Base-by-base conservation (phyloP, 1,139 yeast species). In the Diutina sp. region DNA sequence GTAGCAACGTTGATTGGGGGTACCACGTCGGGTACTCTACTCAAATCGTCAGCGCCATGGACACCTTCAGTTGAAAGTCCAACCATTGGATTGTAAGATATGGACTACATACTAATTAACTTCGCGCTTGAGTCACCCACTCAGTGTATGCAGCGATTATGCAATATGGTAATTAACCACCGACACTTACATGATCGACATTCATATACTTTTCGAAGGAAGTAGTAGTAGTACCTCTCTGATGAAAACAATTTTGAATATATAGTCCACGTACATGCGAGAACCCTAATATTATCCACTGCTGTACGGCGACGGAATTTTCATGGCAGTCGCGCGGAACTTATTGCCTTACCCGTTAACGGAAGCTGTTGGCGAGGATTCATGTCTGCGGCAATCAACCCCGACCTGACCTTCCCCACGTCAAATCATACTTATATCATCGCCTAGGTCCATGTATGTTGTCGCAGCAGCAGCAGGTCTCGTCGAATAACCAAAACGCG, bases 1-100 rank as follows among this genome's bases (percentile, higher is more conserved):
- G 97, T 87, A 2, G 95, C 70, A 6, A 89, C 84, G 61, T 87
- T 88, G 58, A 91, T 84, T 28, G 97, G 96, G 5, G 95, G 84
- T 0, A 85, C 82, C 12, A 86, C 87, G 63, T 86, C 93, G 2
- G 72, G 58, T 1, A 73, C 77, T 38, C 77, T 64, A 51, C 72
- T 67, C 32, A 71, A 62, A 51, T 64, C 65, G 63, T 84, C 86
- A 58, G 85, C 91, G 0, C 80, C 85, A 63, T 87, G 95, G 56
- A 87, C 77, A 9, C 81, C 66, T 12, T 67, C 66, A 4, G 90
- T 84, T 6, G 82, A 66, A 41, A 82, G 61, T 1, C 80, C 80
- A 1, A 75, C 58, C 80, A 77, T 76, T 55, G 55, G 14, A 21
- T 9, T 11, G 41, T 11, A 6, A n/a, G 6, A 35, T 11, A 12